These are phyloP conservation scores for Triangularia setosa DNA, from an alignment of 2,329 filamentous ascomycete genomes.

Conservation along the genomic window DNA sequence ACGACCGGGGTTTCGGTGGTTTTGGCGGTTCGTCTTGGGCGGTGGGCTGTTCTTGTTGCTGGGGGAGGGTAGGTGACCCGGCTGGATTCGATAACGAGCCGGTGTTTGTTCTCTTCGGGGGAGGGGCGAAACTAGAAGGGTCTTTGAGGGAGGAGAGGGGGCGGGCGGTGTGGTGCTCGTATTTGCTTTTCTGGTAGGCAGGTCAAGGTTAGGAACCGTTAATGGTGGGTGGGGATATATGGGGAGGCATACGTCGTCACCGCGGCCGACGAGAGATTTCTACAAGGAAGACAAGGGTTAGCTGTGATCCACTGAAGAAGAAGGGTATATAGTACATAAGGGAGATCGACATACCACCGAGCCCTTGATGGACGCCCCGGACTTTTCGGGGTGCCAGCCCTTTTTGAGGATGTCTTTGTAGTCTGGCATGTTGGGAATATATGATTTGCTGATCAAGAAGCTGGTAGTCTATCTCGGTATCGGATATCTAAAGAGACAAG, in stretches of 20 bases:
- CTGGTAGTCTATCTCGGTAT: not conserved
- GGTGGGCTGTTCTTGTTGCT: slow-evolving; percentile 1
- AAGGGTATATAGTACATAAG: not conserved
- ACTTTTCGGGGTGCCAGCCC: slow-evolving; percentile 51
- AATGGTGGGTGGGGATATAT: too few relatives aligned
- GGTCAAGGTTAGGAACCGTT: not conserved
- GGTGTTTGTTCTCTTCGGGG: slow-evolving; percentile 56
- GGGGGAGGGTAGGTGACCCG: slow-evolving; percentile 21
- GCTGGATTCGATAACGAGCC: slow-evolving; percentile 29
- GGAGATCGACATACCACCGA: slow-evolving; percentile 42
- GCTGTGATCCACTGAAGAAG: not conserved
- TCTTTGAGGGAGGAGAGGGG: slow-evolving; percentile 72
- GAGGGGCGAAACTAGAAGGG: slow-evolving; percentile 73
- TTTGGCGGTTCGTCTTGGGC: slow-evolving; percentile 35
- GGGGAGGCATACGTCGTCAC: slow-evolving; percentile 25
- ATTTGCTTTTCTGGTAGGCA: slow-evolving; percentile 22
- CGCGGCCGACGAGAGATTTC: slow-evolving; percentile 45
- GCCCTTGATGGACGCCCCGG: slow-evolving; percentile 37
- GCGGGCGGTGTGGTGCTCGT: slow-evolving; percentile 40
- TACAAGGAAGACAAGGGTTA: slow-evolving; percentile 25
- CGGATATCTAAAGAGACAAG: not conserved
- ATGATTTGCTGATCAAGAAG: not conserved
- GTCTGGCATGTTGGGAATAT: not conserved
- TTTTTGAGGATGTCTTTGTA: slow-evolving; percentile 45
- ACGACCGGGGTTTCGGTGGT: slow-evolving; percentile 62